Percentiles rank a stretch among this genome's conserved stretches.
Evolutionary conservation across 257 asterid species (phyloP).

Genomic region (Capsicum chinense): DNA sequence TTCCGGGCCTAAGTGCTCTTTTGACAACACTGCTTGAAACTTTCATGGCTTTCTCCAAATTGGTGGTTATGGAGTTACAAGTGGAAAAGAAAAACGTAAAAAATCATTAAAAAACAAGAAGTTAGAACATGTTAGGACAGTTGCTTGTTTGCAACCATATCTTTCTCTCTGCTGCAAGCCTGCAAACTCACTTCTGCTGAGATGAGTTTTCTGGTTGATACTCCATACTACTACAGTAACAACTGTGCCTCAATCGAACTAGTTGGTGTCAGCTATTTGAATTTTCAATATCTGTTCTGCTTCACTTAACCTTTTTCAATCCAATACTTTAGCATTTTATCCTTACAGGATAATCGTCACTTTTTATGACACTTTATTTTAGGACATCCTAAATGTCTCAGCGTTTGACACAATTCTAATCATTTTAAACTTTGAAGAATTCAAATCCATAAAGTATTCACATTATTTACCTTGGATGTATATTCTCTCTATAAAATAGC

Average conservation of each 20-base stretch:
- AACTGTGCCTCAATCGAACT: background rate
- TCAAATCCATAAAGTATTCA: background rate
- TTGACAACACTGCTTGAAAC: background rate
- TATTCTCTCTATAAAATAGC: slow-evolving; percentile 2
- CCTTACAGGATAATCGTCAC: background rate
- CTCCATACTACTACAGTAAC: background rate
- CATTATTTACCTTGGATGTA: background rate
- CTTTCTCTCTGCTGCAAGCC: slow-evolving; percentile 7
- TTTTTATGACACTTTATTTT: background rate
- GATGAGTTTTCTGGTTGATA: background rate
- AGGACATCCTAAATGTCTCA: background rate
- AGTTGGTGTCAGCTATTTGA: background rate
- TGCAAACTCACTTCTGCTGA: background rate
- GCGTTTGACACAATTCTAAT: background rate
- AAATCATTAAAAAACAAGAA: background rate
- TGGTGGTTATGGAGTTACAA: background rate
- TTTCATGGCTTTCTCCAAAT: background rate
- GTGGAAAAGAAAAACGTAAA: background rate
- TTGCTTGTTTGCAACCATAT: background rate
- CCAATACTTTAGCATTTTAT: no score
- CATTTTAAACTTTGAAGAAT: background rate
- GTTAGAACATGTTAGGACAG: background rate
- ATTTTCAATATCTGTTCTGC: background rate
- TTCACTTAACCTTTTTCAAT: no score
- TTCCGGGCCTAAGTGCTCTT: no score